Percentiles rank a stretch among this genome's conserved stretches.
Evolutionary conservation across 2,329 filamentous ascomycete species (phyloP).

Genomic region (Aspergillus sp.): DNA sequence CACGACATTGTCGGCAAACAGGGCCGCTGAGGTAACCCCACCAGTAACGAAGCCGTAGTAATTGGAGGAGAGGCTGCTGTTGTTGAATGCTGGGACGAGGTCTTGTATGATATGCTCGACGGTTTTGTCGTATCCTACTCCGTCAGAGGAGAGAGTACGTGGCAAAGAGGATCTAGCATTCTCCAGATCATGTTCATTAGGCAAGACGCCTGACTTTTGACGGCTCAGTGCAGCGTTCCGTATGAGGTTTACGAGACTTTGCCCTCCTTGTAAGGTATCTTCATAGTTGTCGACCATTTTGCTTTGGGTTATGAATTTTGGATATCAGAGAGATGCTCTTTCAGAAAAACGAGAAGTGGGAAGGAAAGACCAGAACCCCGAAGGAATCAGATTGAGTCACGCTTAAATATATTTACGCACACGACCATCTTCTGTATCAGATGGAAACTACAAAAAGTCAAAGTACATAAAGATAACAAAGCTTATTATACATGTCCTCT

Average conservation of each 20-base stretch:
- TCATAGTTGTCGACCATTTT: constrained; percentile 1
- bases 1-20: constrained; percentile 78
- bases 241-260: constrained; percentile 18
- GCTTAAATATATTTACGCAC: too few relatives aligned
- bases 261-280: constrained; percentile 10
- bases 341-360: too few relatives aligned
- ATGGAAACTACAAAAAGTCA: too few relatives aligned
- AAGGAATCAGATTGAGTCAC: too few relatives aligned
- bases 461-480: too few relatives aligned
- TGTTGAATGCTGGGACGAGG: constrained; percentile 55
- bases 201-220: constrained; percentile 26
- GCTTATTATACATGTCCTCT: too few relatives aligned
- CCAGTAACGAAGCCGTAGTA: constrained; percentile 92
- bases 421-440: too few relatives aligned
- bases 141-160: constrained; percentile 19
- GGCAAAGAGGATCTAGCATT: constrained; percentile 30
- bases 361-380: too few relatives aligned
- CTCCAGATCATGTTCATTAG: constrained; percentile 20
- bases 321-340: too few relatives aligned
- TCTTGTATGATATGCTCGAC: constrained; percentile 35
- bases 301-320: background rate
- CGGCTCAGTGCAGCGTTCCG: constrained; percentile 26
- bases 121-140: constrained; percentile 25
- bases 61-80: constrained; percentile 55
- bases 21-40: constrained; percentile 68